phyloP scores from a whole-genome alignment of 1,284 basidiomycete species.

The Microbotryum silenes-acaulis region DNA sequence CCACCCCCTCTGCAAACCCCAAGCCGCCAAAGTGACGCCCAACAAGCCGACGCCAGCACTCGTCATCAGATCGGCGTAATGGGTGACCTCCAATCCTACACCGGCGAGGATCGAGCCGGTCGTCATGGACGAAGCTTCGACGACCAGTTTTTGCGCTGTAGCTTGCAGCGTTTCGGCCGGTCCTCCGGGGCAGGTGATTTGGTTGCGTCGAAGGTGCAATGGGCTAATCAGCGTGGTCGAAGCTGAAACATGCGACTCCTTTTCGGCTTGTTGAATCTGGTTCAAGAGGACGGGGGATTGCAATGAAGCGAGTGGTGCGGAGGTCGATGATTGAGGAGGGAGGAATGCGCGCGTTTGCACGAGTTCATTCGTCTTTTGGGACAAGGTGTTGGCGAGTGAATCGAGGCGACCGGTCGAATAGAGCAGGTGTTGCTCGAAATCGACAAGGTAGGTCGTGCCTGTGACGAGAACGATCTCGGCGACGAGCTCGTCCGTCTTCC shows the following conservation, averaged over 20 bases:
- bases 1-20: constrained; percentile 40
- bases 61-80: constrained; percentile 34
- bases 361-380: neutral
- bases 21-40: constrained; percentile 35
- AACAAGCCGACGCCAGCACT: constrained; percentile 35
- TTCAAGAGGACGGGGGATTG: constrained; percentile 18
- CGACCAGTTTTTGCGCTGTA: constrained; percentile 22
- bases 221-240: constrained; percentile 18
- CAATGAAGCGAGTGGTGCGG: constrained; percentile 6
- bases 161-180: constrained; percentile 26
- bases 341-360: neutral
- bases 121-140: neutral
- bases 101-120: constrained; percentile 7
- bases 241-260: neutral
- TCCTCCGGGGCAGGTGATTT: constrained; percentile 29
- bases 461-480: constrained; percentile 19
- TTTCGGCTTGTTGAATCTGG: constrained; percentile 6
- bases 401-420: constrained; percentile 9
- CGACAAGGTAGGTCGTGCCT: constrained; percentile 12
- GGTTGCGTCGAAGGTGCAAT: constrained; percentile 18
- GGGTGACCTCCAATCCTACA: constrained; percentile 13
- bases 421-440: constrained; percentile 12
- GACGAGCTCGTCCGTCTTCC: constrained; percentile 23
- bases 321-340: constrained; percentile 1
- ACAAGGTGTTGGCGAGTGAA: neutral